A percentile compares a stretch with the other conserved stretches of the same genome.
Evolutionary conservation across 2,329 filamentous ascomycete species (phyloP).

Genomic region (Coniochaeta ligniaria): DNA sequence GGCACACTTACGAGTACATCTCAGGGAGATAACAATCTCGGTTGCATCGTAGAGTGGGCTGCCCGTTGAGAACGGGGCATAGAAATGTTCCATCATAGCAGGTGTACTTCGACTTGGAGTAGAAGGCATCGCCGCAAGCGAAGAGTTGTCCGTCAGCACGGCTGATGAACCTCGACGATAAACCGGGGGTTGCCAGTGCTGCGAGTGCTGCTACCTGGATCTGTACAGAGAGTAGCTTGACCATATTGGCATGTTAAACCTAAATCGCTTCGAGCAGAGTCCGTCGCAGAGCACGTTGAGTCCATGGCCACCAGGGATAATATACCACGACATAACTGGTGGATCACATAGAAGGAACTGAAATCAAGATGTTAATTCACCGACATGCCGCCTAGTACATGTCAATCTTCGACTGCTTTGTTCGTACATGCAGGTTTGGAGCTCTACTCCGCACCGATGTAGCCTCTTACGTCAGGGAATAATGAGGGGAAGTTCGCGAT

Average conservation of each 20-base stretch:
- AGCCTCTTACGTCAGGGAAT: background rate
- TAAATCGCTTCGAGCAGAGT: background rate
- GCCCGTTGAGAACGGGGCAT: slow-evolving; percentile 17
- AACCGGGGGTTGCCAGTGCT: background rate
- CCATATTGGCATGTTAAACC: background rate
- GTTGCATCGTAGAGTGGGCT: slow-evolving; percentile 19
- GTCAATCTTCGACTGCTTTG: background rate
- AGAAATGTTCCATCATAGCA: slow-evolving; percentile 19
- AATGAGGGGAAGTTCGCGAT: background rate
- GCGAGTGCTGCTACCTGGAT: background rate
- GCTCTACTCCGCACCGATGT: background rate
- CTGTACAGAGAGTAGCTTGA: background rate
- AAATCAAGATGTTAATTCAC: background rate
- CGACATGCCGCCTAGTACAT: background rate
- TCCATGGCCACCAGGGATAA: background rate
- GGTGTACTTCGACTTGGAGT: slow-evolving; percentile 12
- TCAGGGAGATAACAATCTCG: slow-evolving; percentile 18
- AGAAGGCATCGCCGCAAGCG: slow-evolving; percentile 4
- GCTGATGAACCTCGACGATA: background rate
- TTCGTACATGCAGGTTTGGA: background rate
- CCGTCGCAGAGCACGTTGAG: background rate
- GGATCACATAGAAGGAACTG: background rate
- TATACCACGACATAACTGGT: background rate
- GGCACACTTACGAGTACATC: slow-evolving; percentile 13
- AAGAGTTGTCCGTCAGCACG: background rate